phyloP scores from a whole-genome alignment of 305 asterid genomes.

The Solanum aculeatissimum region DNA sequence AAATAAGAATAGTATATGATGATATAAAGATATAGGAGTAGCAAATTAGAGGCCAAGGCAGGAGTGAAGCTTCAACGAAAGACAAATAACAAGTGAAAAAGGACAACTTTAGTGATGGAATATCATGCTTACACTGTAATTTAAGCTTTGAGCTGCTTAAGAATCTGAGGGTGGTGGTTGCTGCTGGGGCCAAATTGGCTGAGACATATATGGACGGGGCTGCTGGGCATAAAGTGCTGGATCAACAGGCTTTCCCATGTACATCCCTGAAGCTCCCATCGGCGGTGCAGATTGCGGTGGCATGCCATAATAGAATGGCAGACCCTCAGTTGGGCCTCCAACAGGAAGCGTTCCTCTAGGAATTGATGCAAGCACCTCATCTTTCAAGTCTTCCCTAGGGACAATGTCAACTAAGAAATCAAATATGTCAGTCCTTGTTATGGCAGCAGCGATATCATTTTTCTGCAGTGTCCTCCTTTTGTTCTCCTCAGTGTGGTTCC shows the following conservation, averaged over 20 bases:
- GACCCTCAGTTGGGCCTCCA: slow-evolving; percentile 70
- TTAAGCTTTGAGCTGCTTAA: slow-evolving; percentile 27
- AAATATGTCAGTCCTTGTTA: slow-evolving; percentile 84
- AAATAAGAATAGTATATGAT: neutral
- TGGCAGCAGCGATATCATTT: slow-evolving; percentile 91
- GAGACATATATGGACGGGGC: slow-evolving; percentile 70
- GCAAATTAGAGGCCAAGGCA: neutral
- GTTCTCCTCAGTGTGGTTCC: slow-evolving; percentile 97
- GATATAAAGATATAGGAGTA: neutral
- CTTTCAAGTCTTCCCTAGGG: slow-evolving; percentile 91
- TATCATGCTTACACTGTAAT: neutral
- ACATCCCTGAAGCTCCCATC: slow-evolving; percentile 62
- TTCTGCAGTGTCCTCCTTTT: slow-evolving; percentile 93
- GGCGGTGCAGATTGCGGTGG: slow-evolving; percentile 49
- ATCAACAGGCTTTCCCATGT: slow-evolving; percentile 78
- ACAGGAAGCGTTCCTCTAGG: slow-evolving; percentile 75
- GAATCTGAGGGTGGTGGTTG: slow-evolving; percentile 55
- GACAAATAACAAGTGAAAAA: neutral
- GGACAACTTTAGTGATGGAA: neutral
- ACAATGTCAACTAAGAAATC: slow-evolving; percentile 94
- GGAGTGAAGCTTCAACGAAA: neutral
- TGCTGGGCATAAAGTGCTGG: slow-evolving; percentile 67
- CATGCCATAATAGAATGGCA: slow-evolving; percentile 72
- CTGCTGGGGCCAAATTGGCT: slow-evolving; percentile 84
- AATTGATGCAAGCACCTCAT: slow-evolving; percentile 83